phyloP scores from a whole-genome alignment of 306 rosid species.

The Citrullus amarus region DNA sequence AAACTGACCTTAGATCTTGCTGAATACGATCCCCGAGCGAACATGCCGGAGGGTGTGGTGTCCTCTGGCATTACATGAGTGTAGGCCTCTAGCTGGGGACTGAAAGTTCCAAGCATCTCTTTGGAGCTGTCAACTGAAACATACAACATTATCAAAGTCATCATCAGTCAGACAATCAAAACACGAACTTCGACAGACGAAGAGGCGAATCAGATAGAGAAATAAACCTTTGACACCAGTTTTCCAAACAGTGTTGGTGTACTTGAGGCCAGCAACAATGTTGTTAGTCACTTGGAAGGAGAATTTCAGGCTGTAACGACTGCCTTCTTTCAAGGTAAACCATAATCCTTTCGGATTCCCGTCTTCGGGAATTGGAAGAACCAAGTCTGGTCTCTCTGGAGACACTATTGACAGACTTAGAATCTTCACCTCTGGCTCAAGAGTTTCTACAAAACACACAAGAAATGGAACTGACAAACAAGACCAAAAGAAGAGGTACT shows the following conservation, averaged over 20 bases:
- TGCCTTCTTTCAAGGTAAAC: conserved; percentile 44
- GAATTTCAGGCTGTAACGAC: conserved; percentile 30
- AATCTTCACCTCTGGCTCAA: conserved; percentile 43
- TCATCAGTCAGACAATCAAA: background rate
- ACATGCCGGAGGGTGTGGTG: conserved; percentile 39
- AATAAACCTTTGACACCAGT: conserved; percentile 29
- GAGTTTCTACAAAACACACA: conserved; percentile 20
- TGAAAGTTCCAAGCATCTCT: conserved; percentile 48
- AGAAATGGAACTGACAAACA: background rate
- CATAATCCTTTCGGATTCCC: conserved; percentile 38
- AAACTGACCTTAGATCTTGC: conserved; percentile 34
- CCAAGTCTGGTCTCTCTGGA: conserved; percentile 33
- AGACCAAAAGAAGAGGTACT: background rate
- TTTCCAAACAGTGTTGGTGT: conserved; percentile 50
- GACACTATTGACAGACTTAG: conserved; percentile 29
- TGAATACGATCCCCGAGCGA: conserved; percentile 40
- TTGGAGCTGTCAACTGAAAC: conserved; percentile 34
- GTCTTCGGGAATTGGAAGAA: conserved; percentile 35
- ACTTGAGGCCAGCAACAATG: conserved; percentile 44
- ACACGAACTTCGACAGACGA: background rate
- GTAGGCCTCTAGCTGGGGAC: conserved; percentile 41
- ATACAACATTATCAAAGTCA: background rate
- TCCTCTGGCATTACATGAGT: conserved; percentile 42
- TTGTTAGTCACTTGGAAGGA: conserved; percentile 32
- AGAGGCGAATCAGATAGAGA: background rate